Percentiles rank a stretch among this genome's conserved stretches.
Evolutionary conservation across 345 rosid species (phyloP).

Genomic region (Populus tremula): DNA sequence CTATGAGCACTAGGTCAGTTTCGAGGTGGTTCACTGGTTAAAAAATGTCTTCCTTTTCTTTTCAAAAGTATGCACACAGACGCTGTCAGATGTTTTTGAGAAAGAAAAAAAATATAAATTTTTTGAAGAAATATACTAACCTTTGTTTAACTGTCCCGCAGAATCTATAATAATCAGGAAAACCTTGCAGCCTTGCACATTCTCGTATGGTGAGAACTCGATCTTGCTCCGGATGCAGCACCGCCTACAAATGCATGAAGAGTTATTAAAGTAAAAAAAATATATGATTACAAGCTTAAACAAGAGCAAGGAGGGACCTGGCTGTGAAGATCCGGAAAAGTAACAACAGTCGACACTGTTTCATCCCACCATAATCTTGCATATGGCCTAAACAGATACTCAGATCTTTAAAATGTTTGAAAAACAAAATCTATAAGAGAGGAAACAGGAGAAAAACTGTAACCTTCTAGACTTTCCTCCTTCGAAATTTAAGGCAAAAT

Average conservation of each 20-base stretch:
- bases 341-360: conserved; percentile 75
- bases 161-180: conserved; percentile 93
- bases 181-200: conserved; percentile 91
- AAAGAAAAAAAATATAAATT: background rate
- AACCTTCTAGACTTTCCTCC: conserved; percentile 91
- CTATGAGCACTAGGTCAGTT: too few relatives aligned
- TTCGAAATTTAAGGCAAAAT: conserved; percentile 53
- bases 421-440: background rate
- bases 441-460: conserved; percentile 1
- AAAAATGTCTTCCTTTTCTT: too few relatives aligned
- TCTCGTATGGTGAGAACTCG: conserved; percentile 83
- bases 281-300: conserved; percentile 12
- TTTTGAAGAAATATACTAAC: conserved; percentile 20
- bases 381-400: conserved; percentile 55
- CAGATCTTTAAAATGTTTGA: background rate
- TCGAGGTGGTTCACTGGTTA: too few relatives aligned
- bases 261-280: conserved; percentile 8
- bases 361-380: conserved; percentile 98
- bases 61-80: background rate
- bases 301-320: conserved; percentile 47
- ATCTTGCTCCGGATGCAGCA: conserved; percentile 92
- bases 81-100: background rate
- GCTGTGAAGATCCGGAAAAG: conserved; percentile 54
- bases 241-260: conserved; percentile 43
- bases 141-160: conserved; percentile 68